Percentiles rank a stretch among this genome's conserved stretches.
These are phyloP conservation scores for Geosmithia putterillii DNA, from an alignment of 2,329 filamentous ascomycete genomes.

Conservation along the genomic window DNA sequence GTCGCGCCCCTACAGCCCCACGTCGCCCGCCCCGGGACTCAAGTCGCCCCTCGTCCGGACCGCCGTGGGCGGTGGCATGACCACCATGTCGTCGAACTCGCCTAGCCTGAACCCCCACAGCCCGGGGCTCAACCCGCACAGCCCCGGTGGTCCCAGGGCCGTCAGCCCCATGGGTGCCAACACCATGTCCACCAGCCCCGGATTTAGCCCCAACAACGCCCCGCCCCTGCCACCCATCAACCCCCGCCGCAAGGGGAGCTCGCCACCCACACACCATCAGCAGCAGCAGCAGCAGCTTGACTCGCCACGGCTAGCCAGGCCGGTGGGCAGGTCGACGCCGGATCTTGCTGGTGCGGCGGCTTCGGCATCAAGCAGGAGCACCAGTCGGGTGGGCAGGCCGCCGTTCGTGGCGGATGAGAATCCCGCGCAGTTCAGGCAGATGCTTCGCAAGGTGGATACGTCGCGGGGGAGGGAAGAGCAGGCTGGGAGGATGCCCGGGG, in stretches of 20 bases:
- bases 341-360: conserved; percentile 3
- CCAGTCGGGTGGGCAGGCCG: conserved; percentile 17
- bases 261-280: too few species aligned
- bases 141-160: neutral
- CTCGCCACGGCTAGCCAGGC: conserved; percentile 3
- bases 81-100: conserved; percentile 18
- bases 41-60: conserved; percentile 16
- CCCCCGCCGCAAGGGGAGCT: conserved; percentile 34
- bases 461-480: too few species aligned
- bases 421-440: conserved; percentile 19
- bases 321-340: conserved; percentile 4
- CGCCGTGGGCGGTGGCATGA: conserved; percentile 11
- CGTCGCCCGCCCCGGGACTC: neutral
- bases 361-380: too few species aligned
- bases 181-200: too few species aligned
- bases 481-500: neutral
- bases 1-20: neutral
- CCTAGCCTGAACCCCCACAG: too few species aligned
- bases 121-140: too few species aligned
- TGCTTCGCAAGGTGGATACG: conserved; percentile 24
- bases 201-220: too few species aligned
- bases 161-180: too few species aligned
- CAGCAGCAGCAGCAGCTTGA: conserved; percentile 19
- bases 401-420: conserved; percentile 17
- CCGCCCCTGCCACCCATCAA: conserved; percentile 46